A percentile compares a stretch with the other conserved stretches of the same genome.
Evolutionary conservation across 179 eudicot species (phyloP).

Genomic region (Heliamphora pulchella): DNA sequence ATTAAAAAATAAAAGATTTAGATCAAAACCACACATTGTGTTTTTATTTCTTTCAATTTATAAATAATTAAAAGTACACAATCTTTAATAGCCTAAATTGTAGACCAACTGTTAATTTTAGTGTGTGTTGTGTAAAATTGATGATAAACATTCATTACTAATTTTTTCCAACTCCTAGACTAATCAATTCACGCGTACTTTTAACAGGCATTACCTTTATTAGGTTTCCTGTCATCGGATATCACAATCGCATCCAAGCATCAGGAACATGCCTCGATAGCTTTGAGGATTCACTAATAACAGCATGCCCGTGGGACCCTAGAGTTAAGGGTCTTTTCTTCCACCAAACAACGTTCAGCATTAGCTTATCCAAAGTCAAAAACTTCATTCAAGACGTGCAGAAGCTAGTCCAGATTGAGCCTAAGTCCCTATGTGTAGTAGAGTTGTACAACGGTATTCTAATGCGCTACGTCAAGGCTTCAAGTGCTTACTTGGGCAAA

Average conservation of each 20-base stretch:
- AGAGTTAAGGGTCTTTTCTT: conserved; percentile 48
- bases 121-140: too few relatives aligned
- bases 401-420: conserved; percentile 36
- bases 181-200: background rate
- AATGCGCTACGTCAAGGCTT: conserved; percentile 60
- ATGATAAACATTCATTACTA: too few relatives aligned
- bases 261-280: conserved; percentile 61
- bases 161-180: background rate
- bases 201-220: conserved; percentile 35
- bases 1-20: too few relatives aligned
- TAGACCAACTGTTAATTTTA: too few relatives aligned
- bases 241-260: conserved; percentile 57
- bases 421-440: conserved; percentile 49
- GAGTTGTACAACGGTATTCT: conserved; percentile 60
- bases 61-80: too few relatives aligned
- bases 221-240: conserved; percentile 64
- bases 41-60: too few relatives aligned
- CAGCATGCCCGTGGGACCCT: conserved; percentile 65
- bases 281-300: conserved; percentile 16
- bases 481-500: conserved; percentile 59
- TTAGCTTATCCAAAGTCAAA: conserved; percentile 45
- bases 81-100: too few relatives aligned
- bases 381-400: conserved; percentile 55
- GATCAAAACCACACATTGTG: too few relatives aligned
- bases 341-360: conserved; percentile 44